Evolutionary conservation across 2,329 filamentous ascomycete genomes (phyloP), one percentile per base, ranked within the genome.

Genomic region (Exophiala mesophila): DNA sequence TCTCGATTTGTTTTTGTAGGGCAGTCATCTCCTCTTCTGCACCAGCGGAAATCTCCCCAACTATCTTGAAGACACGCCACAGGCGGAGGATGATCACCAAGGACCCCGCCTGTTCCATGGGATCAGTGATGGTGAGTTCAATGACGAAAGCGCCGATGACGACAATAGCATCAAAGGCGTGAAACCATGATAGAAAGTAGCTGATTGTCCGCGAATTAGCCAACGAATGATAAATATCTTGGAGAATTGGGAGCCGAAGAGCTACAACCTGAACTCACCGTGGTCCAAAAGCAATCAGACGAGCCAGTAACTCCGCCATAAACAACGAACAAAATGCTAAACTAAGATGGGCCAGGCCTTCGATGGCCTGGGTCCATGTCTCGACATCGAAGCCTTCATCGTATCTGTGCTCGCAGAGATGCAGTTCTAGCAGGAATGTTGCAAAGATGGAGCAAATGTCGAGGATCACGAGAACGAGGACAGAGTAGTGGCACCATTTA

Each of bases 21-120:
- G 70, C 69, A 48, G 80, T 78, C 65, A 79, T 74, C 57, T 78
- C 69, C 61, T 84, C 80, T 24, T 75, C 65, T 1, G 79, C 78
- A 6, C 78, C 79, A 5, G 80, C 70, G 20, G 74, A 75, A 47
- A 84, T 68, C 60, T 85, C 82, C 56, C 85, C 79, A 5, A 83
- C 76, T 38, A 85, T 82, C 65, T 85, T 83, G 58, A 83, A 77
- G 32, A 85, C 72, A 12, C 82, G 72, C 77, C 80, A 84, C 3
- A 85, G 66, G 39, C 82, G 76, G 32, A 85, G 64, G 3, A 83
- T 69, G 19, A 85, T 71, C 36, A 85, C 72, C n/a, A 85, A 66
- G 1, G 78, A 82, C 1, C 59, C 58, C 34, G 82, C 76, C 56
- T 83, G 77, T 59, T 81, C 77, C 4, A 77, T 62, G 1, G 76